Base-by-base conservation (phyloP, 148 eudicot species). In the Nyssa sinensis region DNA sequence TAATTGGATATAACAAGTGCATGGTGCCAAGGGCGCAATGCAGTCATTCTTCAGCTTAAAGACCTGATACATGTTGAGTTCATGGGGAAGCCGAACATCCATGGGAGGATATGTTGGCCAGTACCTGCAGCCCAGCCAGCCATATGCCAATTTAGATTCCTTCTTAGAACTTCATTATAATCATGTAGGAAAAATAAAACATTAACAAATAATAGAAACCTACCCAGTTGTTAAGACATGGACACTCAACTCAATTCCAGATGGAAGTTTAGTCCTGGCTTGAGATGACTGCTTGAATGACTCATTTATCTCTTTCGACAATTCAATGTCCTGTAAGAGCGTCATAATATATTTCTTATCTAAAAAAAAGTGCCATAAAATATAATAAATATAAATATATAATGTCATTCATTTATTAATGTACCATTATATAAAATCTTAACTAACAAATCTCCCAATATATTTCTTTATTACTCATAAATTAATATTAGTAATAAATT, bases 81-180 rank as follows among this genome's bases (percentile, higher is more conserved):
- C 98, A 33, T 89, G 97, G 41, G 98, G 98, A 78, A 94, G 97
- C 67, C 93, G 86, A 62, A 94, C 91, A 87, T 90, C 93, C 98
- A 92, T 94, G 1, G 98, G 98, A 13, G 97, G 96, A 81, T 94
- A 94, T 25, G 98, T 94, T 59, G 98, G 98, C 98, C 97, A 94
- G 82, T 94, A 94, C 79, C 98, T 94, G 86, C 85, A 88, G 58
- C 66, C 27, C 66, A 63, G 65, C 76, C 37, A 73, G 75, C 62
- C 30, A 64, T 58, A 60, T 58, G 39, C 16, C 31, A 49, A 23
- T 37, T 77, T 67, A 64, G 29, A 65, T 70, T 55, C 12, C 4
- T 65, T 24, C 35, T 34, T 28, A n/a, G 19, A 53, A 17, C 44
- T 35, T 53, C 11, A 4, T 71, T 39, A 30, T 29, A 41, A 39